These are phyloP conservation scores for Akanthomyces uredinophilus DNA, from an alignment of 2,329 filamentous ascomycete genomes.

Conservation along the genomic window DNA sequence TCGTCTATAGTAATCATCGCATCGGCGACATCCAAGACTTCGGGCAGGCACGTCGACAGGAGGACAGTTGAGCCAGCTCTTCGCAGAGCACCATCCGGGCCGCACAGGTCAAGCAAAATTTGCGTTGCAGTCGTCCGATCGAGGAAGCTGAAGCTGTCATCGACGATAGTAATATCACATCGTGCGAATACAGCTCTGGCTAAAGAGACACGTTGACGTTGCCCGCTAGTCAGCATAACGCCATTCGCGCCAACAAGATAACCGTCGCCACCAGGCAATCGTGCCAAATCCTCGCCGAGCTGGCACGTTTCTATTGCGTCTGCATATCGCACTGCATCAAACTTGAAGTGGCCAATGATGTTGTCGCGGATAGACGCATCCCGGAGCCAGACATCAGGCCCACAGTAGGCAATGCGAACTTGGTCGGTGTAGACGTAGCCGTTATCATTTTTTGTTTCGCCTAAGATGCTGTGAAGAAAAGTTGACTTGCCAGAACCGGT, in stretches of 20 bases:
- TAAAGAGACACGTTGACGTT: not conserved
- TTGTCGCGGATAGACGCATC: not conserved
- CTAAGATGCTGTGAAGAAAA: not conserved
- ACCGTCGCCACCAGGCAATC: not conserved
- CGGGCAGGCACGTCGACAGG: not conserved
- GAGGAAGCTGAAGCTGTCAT: not conserved
- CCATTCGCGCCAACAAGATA: not conserved
- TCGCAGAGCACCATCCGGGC: not conserved
- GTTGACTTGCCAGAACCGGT: conserved; percentile 1
- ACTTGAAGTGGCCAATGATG: not conserved
- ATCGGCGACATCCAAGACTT: not conserved
- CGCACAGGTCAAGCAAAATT: not conserved
- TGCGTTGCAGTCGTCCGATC: not conserved
- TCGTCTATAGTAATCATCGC: not conserved
- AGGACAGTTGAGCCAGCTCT: not conserved
- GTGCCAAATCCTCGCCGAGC: not conserved
- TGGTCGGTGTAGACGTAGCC: not conserved
- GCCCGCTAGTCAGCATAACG: not conserved
- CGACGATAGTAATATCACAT: not conserved
- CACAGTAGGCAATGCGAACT: not conserved
- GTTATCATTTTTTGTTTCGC: not conserved
- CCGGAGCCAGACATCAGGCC: not conserved
- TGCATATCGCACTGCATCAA: not conserved
- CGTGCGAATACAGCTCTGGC: conserved; percentile 2
- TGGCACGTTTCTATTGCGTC: not conserved